Percentiles rank a stretch among this genome's conserved stretches.
Evolutionary conservation across 345 rosid species (phyloP).

Genomic region (Eucalyptus polyanthemos): DNA sequence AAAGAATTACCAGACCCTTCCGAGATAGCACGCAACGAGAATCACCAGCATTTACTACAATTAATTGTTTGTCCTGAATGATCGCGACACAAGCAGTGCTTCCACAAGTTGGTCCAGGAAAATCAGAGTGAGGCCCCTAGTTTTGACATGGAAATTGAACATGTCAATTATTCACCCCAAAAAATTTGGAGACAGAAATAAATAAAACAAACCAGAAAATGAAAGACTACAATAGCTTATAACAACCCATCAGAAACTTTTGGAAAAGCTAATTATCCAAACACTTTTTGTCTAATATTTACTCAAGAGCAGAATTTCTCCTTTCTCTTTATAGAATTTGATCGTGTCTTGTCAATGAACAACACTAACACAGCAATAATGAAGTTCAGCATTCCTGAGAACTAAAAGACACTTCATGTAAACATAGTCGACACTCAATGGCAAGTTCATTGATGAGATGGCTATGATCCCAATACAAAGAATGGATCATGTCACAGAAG

Average conservation of each 20-base stretch:
- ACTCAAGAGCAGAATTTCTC: background rate
- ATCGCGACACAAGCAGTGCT: slow-evolving; percentile 86
- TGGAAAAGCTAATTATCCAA: background rate
- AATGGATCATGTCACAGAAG: background rate
- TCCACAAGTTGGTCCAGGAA: slow-evolving; percentile 85
- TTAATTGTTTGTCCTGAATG: slow-evolving; percentile 52
- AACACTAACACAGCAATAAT: background rate
- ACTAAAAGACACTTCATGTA: no score
- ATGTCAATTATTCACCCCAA: background rate
- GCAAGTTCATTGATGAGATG: background rate
- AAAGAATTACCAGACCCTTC: slow-evolving; percentile 67
- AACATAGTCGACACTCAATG: background rate
- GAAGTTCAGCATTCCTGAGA: no score
- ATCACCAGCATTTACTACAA: slow-evolving; percentile 95
- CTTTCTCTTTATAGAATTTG: background rate
- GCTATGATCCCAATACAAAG: background rate
- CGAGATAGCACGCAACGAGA: slow-evolving; percentile 90
- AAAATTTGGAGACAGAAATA: background rate
- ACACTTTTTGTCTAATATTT: background rate
- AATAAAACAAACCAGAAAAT: background rate
- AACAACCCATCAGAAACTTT: background rate
- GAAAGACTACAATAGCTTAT: background rate
- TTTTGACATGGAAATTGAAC: background rate
- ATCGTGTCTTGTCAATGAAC: background rate
- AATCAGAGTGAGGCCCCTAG: slow-evolving; percentile 96